Evolutionary conservation across 192 early-diverging fungal species (phyloP), one percentile per base, ranked within the genome.

Genomic region (Gonapodya prolifera): DNA sequence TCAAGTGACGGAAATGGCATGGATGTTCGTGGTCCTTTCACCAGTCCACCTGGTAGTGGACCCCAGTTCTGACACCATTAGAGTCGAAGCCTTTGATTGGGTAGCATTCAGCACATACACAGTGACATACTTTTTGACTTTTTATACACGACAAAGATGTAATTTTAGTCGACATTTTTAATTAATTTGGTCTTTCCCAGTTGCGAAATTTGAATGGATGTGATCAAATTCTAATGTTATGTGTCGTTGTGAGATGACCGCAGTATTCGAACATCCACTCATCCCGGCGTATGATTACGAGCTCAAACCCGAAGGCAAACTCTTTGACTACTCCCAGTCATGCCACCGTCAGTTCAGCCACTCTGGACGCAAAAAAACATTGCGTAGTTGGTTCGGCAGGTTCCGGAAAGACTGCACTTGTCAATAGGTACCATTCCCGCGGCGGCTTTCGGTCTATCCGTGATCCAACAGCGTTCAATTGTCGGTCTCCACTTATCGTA

Each of bases 361-460:
- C 45, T 61, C 45, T 61, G 8, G 45, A 61, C 23, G 45, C 45
- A 8, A 87, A 82, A 74, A 87, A 87, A 77, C 84, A 85, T 16
- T 81, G 87, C 61, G 75, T 87, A 1, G 77, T 85, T 18, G 86
- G 86, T 1, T 82, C 84, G 8, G 81, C 79, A 2, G 83, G 70
- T 0, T 86, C 75, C 31, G 86, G 86, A 74, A 87, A 87, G 70
- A 80, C 86, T 30, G 76, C 81, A 0, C 75, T 87, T 2, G 81
- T 87, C n/a, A 80, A 82, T 35, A 78, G 86, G 86, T 87, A 75
- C 29, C 28, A 1, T n/a, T 29, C 34, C 28, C 36, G 77, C n/a
- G 34, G 13, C 23, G 13, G 23, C 8, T 0, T 76, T 30, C n/a
- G 1, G 13, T 75, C 30, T 75, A 18, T 35, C n/a, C 2, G 34